These are phyloP conservation scores for Martiniozyma abietophila DNA, from an alignment of 805 yeast species.

Conservation along the genomic window DNA sequence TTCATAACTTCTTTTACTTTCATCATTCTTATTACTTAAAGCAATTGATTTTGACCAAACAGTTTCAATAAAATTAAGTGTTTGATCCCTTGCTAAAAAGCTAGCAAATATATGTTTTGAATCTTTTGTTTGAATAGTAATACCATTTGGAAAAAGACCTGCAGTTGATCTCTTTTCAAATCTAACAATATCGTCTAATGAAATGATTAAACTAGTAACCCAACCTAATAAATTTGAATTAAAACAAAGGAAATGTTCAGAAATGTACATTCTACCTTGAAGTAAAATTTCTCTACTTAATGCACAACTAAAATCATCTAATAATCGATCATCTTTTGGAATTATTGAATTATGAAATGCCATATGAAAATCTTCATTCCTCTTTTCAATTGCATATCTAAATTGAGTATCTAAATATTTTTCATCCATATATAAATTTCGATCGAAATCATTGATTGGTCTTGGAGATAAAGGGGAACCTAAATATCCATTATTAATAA, in stretches of 20 bases:
- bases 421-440: constrained; percentile 47
- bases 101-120: constrained; percentile 77
- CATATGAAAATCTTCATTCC: constrained; percentile 71
- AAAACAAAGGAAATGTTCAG: constrained; percentile 75
- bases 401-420: constrained; percentile 47
- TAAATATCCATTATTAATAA: too few relatives aligned
- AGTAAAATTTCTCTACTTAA: constrained; percentile 74
- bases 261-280: constrained; percentile 80
- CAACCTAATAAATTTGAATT: constrained; percentile 83
- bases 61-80: constrained; percentile 58
- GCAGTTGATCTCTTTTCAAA: constrained; percentile 82
- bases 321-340: constrained; percentile 57
- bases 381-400: constrained; percentile 51
- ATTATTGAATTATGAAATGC: constrained; percentile 47
- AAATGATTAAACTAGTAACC: constrained; percentile 73
- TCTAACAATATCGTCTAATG: constrained; percentile 57
- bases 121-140: constrained; percentile 55
- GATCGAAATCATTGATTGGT: constrained; percentile 28
- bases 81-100: constrained; percentile 71
- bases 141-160: constrained; percentile 87
- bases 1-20: constrained; percentile 20
- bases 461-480: too few relatives aligned
- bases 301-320: constrained; percentile 90
- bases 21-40: constrained; percentile 21
- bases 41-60: constrained; percentile 50